These are phyloP conservation scores for Aspergillus sp. DNA, from an alignment of 2,329 filamentous ascomycete species.

Conservation along the genomic window DNA sequence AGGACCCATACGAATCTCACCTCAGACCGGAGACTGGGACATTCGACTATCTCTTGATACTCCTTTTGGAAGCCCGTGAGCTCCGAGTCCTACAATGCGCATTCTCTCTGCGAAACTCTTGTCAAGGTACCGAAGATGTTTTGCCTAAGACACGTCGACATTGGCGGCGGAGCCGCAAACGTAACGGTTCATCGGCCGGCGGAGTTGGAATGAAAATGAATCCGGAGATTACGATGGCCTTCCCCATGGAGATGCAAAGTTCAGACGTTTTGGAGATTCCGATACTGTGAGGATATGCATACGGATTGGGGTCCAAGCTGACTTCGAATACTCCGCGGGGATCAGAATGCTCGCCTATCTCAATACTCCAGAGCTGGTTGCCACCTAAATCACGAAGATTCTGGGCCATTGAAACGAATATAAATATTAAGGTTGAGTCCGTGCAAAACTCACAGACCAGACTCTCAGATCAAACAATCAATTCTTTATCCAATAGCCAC, in stretches of 20 bases:
- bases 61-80: neutral
- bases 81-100: neutral
- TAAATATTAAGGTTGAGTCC: neutral
- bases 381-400: neutral
- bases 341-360: neutral
- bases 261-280: neutral
- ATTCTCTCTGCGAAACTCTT: neutral
- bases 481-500: neutral
- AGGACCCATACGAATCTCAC: neutral
- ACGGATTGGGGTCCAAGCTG: neutral
- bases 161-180: neutral
- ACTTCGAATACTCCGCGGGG: neutral
- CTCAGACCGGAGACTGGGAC: neutral
- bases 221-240: neutral
- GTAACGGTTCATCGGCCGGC: neutral
- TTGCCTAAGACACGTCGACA: neutral
- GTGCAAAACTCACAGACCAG: neutral
- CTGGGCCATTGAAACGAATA: neutral
- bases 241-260: neutral
- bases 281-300: neutral
- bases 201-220: neutral
- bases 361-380: neutral
- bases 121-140: neutral
- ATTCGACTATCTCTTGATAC: neutral
- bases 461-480: neutral